Conservation (phyloP, 2,329 filamentous ascomycete species). For the Penicillium psychrosexuale region DNA sequence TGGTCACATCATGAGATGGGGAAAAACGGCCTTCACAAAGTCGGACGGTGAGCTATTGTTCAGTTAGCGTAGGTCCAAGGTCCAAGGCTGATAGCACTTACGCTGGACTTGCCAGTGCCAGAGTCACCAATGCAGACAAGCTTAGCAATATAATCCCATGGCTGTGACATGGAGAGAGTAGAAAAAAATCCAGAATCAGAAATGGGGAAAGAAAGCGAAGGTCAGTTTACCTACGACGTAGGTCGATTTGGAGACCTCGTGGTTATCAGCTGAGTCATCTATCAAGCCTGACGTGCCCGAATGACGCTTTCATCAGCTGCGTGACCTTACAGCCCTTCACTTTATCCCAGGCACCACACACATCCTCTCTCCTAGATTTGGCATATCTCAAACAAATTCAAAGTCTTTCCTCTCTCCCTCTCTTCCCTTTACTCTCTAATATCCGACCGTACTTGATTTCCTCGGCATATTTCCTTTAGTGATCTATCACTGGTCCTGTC, state of each 20-base stretch:
- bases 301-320: conserved; percentile 35
- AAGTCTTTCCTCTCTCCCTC: neutral
- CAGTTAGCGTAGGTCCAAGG: conserved; percentile 1
- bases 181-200: neutral
- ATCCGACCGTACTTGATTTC: conserved; percentile 1
- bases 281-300: conserved; percentile 33
- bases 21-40: conserved; percentile 96
- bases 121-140: conserved; percentile 97
- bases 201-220: neutral
- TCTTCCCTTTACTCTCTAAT: neutral
- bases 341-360: neutral
- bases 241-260: conserved; percentile 1
- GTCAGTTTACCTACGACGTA: neutral
- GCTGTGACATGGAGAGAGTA: conserved; percentile 47
- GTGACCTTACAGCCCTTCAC: conserved; percentile 12
- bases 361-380: neutral
- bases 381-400: neutral
- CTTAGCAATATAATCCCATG: conserved; percentile 99
- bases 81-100: conserved; percentile 34
- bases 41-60: conserved; percentile 74
- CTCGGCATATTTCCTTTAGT: neutral
- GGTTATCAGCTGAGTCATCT: conserved; percentile 36
- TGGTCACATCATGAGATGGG: conserved; percentile 92
- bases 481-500: neutral
- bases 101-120: conserved; percentile 87